Base-by-base conservation (phyloP, 768 basidiomycete species). In the Royoungia palumana region DNA sequence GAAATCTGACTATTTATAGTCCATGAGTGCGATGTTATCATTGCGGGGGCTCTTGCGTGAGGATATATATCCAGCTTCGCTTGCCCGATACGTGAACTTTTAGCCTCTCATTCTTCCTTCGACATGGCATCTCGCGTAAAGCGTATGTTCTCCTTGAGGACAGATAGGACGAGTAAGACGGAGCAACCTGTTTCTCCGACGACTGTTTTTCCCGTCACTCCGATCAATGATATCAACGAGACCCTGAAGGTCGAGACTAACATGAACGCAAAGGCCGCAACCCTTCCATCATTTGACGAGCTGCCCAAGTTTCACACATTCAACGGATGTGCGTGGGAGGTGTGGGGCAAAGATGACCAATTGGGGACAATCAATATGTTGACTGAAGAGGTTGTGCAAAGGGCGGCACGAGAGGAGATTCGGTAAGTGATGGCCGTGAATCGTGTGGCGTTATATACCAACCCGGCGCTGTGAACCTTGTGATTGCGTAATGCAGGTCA, bases 301-400 rank as follows among this genome's bases (percentile, higher is more conserved):
- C 59, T 76, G 58, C 66, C 74, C 62, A 44, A 50, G 27, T 75
- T 73, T 52, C 64, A 72, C 44, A 61, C 72, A 28, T 68, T 73
- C 54, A 59, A 55, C 8, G 85, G 84, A 10, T 86, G 84, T 47
- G 85, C 84, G 3, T 87, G 85, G 85, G 72, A 71, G 4, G 72
- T 85, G 10, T 86, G 83, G 83, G 83, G 83, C 21, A 65, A 73
- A 32, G 76, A 79, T 17, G 85, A 87, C 52, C 71, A 86, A 56
- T 70, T 86, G 17, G 85, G 85, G 2, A 86, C 83, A 6, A 70
- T 86, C 34, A 86, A 86, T 58, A 53, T 86, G 41, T 63, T 87
- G 32, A 85, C 85, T 2, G 75, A 78, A 19, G 75, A 77, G 11
- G 75, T 83, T n/a, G 81, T 85, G n/a, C 71, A 75, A 56, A 66